Evolutionary conservation across 179 eudicot genomes (phyloP).

Genomic region (Carnegiea gigantea): DNA sequence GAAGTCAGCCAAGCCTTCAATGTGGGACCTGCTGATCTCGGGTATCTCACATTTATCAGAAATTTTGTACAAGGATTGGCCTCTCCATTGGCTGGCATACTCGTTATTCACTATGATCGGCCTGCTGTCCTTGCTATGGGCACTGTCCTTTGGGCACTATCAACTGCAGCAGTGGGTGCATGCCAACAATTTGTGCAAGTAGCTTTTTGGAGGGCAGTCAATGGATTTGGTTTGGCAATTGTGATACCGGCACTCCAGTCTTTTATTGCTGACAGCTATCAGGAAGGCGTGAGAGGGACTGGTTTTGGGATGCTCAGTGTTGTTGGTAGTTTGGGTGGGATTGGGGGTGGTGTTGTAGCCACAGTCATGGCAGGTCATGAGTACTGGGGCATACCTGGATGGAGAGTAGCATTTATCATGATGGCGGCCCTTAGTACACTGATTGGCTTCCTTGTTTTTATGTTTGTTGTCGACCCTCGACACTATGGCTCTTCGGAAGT

Average conservation of each 20-base stretch:
- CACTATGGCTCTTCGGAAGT: conserved; percentile 30
- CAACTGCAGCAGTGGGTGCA: conserved; percentile 87
- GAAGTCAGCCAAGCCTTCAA: conserved; percentile 88
- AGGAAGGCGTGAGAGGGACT: conserved; percentile 73
- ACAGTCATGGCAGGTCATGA: conserved; percentile 84
- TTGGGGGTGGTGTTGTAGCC: conserved; percentile 89
- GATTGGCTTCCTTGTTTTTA: conserved; percentile 65
- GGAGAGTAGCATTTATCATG: conserved; percentile 78
- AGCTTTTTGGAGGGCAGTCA: conserved; percentile 87
- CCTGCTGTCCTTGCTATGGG: conserved; percentile 89
- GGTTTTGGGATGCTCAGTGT: conserved; percentile 87
- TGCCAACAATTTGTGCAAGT: conserved; percentile 73
- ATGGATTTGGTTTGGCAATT: conserved; percentile 90
- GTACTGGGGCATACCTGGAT: conserved; percentile 80
- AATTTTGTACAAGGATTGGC: conserved; percentile 79
- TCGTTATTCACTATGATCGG: conserved; percentile 78
- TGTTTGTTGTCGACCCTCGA: conserved; percentile 85
- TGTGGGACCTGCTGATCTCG: conserved; percentile 88
- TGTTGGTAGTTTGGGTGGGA: conserved; percentile 80
- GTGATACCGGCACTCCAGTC: conserved; percentile 97
- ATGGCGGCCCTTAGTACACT: conserved; percentile 67
- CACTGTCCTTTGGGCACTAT: conserved; percentile 84
- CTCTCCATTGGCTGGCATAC: conserved; percentile 90
- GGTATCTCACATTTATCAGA: conserved; percentile 78
- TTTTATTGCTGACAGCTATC: conserved; percentile 81